Conservation (phyloP, 78 protist genomes). For the Dictyostelium firmibasis region DNA sequence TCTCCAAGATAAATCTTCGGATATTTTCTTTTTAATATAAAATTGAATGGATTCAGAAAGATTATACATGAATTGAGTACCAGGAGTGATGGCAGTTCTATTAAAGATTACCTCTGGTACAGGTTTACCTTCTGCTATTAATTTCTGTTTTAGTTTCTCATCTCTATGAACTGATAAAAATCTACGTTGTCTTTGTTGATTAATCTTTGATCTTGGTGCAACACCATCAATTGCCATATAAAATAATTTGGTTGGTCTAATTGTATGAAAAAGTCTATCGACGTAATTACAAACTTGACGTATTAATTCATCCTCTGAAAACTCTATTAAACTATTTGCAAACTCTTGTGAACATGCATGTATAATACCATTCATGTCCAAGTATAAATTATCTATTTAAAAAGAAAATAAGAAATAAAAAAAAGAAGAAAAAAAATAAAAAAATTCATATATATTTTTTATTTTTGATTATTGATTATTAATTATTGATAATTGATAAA, state of each 20-base stretch:
- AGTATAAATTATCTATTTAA: slow-evolving; percentile 97
- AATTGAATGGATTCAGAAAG: slow-evolving; percentile 86
- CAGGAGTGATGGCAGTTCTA: slow-evolving; percentile 98
- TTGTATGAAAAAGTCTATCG: slow-evolving; percentile 94
- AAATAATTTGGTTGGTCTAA: slow-evolving; percentile 97
- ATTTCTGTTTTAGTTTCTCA: slow-evolving; percentile 39
- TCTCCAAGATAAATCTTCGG: slow-evolving; percentile 92
- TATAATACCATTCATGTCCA: slow-evolving; percentile 99
- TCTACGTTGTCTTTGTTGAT: slow-evolving; percentile 96
- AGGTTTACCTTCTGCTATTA: slow-evolving; percentile 42
- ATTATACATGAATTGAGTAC: slow-evolving; percentile 96
- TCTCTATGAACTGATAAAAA: slow-evolving; percentile 94
- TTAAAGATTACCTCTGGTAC: slow-evolving; percentile 80
- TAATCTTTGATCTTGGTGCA: slow-evolving; percentile 99
- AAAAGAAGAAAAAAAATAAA: not conserved
- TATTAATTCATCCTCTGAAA: slow-evolving; percentile 90
- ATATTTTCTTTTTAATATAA: slow-evolving; percentile 87
- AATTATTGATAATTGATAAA: too few species aligned
- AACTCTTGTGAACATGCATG: slow-evolving; percentile 98
- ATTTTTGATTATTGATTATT: too few species aligned
- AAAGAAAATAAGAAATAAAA: slow-evolving; percentile 77
- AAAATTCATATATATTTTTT: not conserved
- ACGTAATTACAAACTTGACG: slow-evolving; percentile 92
- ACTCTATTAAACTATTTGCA: not conserved
- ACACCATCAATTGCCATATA: slow-evolving; percentile 97